Evolutionary conservation across 1,284 basidiomycete genomes (phyloP).

Genomic region (Cutaneotrichosporon spelunceum): DNA sequence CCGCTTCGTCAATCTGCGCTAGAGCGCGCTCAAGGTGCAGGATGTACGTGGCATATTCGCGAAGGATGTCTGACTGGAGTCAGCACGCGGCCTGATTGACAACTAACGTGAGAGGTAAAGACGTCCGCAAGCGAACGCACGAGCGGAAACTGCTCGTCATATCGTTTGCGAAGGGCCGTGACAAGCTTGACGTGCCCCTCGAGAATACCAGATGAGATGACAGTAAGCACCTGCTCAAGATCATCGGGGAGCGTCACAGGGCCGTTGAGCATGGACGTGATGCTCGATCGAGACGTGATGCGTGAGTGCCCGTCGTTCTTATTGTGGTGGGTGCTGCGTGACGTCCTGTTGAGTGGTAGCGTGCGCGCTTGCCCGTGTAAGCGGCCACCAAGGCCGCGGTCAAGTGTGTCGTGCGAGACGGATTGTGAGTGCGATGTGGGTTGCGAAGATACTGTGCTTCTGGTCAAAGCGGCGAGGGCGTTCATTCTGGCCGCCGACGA

Average conservation of each 20-base stretch:
- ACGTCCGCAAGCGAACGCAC: conserved; percentile 87
- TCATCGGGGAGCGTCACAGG: conserved; percentile 70
- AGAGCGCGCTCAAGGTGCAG: conserved; percentile 85
- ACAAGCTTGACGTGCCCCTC: conserved; percentile 80
- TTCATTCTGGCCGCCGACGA: conserved; percentile 28
- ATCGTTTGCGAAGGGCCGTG: conserved; percentile 75
- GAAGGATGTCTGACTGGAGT: conserved; percentile 77
- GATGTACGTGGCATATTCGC: conserved; percentile 87
- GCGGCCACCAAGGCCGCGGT: neutral
- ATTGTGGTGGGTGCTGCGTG: neutral
- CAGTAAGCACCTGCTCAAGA: conserved; percentile 75
- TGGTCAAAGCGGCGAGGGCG: conserved; percentile 40
- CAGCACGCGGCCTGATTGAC: neutral
- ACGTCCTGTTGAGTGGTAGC: neutral
- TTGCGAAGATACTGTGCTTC: conserved; percentile 15
- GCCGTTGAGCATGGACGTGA: conserved; percentile 13
- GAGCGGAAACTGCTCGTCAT: conserved; percentile 87
- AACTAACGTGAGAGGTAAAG: conserved; percentile 81
- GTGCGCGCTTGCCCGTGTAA: neutral
- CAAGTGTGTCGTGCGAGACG: neutral
- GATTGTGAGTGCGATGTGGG: neutral
- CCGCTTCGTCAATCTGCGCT: conserved; percentile 75
- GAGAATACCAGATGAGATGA: conserved; percentile 75
- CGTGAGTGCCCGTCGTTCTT: conserved; percentile 12
- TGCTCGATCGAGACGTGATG: conserved; percentile 25